A percentile compares a stretch with the other conserved stretches of the same genome.
Evolutionary conservation across 306 rosid genomes (phyloP).

Genomic region (Castanea sativa): DNA sequence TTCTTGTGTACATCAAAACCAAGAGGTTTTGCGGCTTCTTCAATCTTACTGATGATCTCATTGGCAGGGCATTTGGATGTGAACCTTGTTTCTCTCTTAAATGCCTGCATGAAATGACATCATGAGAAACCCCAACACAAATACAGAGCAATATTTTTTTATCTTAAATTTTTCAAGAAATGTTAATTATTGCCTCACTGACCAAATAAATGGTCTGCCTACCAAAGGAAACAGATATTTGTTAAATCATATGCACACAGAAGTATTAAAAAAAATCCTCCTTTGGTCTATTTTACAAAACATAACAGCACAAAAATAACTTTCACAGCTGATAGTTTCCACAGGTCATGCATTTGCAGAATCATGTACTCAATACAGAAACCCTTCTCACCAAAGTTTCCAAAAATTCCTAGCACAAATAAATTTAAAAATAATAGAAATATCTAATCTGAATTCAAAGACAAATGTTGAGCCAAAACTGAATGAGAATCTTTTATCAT

Average conservation of each 20-base stretch:
- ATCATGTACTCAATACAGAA: background rate
- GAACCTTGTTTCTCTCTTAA: conserved; percentile 96
- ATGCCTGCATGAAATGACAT: conserved; percentile 47
- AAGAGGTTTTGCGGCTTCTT: conserved; percentile 97
- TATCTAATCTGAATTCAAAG: background rate
- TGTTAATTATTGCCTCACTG: background rate
- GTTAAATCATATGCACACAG: background rate
- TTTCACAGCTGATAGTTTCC: background rate
- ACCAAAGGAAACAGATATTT: background rate
- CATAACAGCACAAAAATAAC: background rate
- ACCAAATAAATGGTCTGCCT: background rate
- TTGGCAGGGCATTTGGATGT: conserved; percentile 85
- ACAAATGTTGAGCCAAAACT: background rate
- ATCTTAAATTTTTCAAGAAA: background rate
- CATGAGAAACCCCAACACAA: background rate
- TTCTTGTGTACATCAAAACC: conserved; percentile 97
- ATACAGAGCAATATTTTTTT: background rate
- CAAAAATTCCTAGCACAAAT: background rate
- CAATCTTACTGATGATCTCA: conserved; percentile 88
- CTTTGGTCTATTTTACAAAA: background rate
- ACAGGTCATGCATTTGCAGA: background rate
- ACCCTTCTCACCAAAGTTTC: background rate
- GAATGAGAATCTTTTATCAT: background rate
- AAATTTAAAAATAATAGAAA: background rate
- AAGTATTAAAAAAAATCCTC: background rate